Percentiles rank a stretch among this genome's conserved stretches.
Evolutionary conservation across 106 monocot species (phyloP).

Genomic region (Acanthochlamys bracteata): DNA sequence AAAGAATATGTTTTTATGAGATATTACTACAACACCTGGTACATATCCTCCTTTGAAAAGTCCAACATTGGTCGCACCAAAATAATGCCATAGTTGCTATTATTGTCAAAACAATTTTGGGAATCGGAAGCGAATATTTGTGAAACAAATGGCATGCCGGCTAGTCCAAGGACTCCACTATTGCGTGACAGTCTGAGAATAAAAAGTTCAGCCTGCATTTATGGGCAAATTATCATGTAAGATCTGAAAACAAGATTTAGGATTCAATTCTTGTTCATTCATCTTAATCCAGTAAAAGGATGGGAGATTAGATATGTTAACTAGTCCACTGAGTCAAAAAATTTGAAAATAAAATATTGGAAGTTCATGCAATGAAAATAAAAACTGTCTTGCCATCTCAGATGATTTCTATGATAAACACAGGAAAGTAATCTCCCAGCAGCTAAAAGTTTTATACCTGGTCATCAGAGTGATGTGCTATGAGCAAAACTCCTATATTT

Average conservation of each 20-base stretch:
- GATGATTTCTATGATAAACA: too few species aligned
- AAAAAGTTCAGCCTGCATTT: slow-evolving; percentile 84
- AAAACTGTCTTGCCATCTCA: too few species aligned
- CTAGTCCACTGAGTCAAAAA: not conserved
- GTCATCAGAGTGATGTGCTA: slow-evolving; percentile 95
- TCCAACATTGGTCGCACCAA: slow-evolving; percentile 87
- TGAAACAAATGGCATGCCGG: slow-evolving; percentile 91
- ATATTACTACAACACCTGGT: slow-evolving; percentile 50
- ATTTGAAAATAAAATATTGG: not conserved
- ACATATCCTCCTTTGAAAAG: slow-evolving; percentile 85
- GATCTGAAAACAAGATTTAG: not conserved
- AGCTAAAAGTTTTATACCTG: slow-evolving; percentile 37
- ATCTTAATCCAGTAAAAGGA: too few species aligned
- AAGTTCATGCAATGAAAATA: too few species aligned
- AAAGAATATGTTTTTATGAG: too few species aligned
- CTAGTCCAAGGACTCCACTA: slow-evolving; percentile 94
- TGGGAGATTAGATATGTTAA: not conserved
- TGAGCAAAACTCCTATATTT: slow-evolving; percentile 60
- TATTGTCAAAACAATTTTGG: slow-evolving; percentile 10
- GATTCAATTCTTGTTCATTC: not conserved
- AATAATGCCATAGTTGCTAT: slow-evolving; percentile 36
- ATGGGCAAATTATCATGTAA: not conserved
- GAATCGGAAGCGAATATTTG: slow-evolving; percentile 52
- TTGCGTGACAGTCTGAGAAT: slow-evolving; percentile 88
- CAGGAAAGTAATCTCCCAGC: not conserved